Conservation (phyloP, 2,329 filamentous ascomycete species). For the Xylariaceae sp. region DNA sequence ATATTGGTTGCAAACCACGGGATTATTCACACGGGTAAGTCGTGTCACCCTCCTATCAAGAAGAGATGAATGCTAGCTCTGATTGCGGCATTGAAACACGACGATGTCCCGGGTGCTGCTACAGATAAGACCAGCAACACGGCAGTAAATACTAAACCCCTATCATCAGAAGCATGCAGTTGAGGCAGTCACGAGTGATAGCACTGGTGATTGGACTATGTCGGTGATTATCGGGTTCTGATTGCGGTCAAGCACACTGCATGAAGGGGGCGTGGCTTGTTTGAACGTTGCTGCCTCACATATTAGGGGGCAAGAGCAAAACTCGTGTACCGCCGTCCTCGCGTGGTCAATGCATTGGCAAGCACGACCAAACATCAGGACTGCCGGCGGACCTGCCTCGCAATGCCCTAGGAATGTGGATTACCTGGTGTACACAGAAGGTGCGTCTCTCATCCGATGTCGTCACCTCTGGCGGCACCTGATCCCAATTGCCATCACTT, state of each 20-base stretch:
- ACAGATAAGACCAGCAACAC: neutral
- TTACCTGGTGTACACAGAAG: neutral
- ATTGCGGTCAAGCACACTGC: constrained; percentile 4
- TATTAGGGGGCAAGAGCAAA: no score
- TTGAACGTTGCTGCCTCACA: neutral
- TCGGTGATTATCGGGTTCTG: neutral
- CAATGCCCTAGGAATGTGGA: neutral
- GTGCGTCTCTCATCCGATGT: no score
- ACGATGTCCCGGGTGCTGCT: neutral
- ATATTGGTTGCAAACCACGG: no score
- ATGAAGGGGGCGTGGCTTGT: constrained; percentile 5
- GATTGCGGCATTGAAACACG: neutral
- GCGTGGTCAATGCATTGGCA: neutral
- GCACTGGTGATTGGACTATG: neutral
- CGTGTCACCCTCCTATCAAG: neutral
- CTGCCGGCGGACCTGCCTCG: neutral
- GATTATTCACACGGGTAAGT: no score
- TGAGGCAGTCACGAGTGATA: neutral
- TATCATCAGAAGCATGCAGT: neutral
- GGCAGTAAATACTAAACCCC: no score
- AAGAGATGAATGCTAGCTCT: no score
- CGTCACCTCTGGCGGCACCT: no score
- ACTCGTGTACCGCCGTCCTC: no score
- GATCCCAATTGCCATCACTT: neutral
- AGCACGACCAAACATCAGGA: neutral